Evolutionary conservation across 805 yeast species (phyloP), one percentile per base, ranked within the genome.

Genomic region (Yamadazyma olivae): DNA sequence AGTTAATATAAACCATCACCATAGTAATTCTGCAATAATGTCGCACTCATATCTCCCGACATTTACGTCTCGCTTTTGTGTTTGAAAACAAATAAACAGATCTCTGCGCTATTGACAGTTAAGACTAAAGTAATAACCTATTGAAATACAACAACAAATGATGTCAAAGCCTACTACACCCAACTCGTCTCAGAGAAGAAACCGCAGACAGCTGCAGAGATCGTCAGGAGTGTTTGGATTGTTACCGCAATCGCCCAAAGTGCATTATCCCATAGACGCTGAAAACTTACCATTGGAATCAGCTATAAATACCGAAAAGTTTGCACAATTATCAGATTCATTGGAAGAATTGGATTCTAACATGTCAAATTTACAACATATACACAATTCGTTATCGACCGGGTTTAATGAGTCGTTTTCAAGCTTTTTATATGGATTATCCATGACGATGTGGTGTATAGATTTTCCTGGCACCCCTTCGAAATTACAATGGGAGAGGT

Each of bases 401-500:
- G 59, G 59, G 17, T 81, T 89, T 57, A 87, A 87, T 53, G 96
- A 88, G 57, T 75, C 87, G 2, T 77, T 89, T 48, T 79, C 86
- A 1, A 68, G 90, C 26, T 79, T 88, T 36, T 54, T 88, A 35
- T 86, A 84, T 50, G 95, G 96, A 1, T 59, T 88, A 33, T 77
- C 83, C 53, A 79, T 87, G 57, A 87, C 89, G 50, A 90, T 95
- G 43, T 88, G 93, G 82, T 85, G 95, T 59, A 83, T 83, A 18
- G 89, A 84, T 50, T 85, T 85, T 48, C 70, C 69, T 1, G 65
- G 64, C 1, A 53, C 64, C 31, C 71, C 71, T 8, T 55, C 65
- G 9, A 49, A 49, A 33, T 56, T 53, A 17, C 58, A 52, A 17
- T 59, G 60, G 56, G 67, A 64, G 31, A 53, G 54, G 36, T 48